Evolutionary conservation across 805 yeast species (phyloP).

Genomic region (Ogataea polymorpha): DNA sequence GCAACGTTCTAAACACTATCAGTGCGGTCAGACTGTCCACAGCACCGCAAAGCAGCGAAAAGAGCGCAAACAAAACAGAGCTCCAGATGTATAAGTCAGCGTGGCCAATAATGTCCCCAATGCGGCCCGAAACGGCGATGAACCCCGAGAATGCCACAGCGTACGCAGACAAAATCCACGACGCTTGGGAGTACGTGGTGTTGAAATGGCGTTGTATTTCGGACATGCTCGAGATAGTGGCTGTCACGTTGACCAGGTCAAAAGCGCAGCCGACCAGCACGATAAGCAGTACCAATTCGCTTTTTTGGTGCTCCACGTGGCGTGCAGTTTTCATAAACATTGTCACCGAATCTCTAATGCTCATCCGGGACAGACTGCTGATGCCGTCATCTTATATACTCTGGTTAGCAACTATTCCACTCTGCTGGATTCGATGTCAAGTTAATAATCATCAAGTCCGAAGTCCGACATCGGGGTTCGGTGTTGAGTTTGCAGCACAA

Average conservation of each 20-base stretch:
- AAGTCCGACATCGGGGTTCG: neutral
- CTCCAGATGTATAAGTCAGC: slow-evolving; percentile 28
- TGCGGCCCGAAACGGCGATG: slow-evolving; percentile 39
- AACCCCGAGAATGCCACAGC: slow-evolving; percentile 43
- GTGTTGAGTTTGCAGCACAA: neutral
- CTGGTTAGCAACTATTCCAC: too few relatives aligned
- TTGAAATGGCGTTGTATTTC: slow-evolving; percentile 36
- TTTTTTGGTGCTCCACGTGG: slow-evolving; percentile 4
- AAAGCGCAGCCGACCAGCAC: slow-evolving; percentile 15
- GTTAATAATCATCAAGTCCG: neutral
- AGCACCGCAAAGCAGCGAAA: slow-evolving; percentile 35
- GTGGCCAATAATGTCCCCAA: slow-evolving; percentile 42
- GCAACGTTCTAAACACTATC: slow-evolving; percentile 42
- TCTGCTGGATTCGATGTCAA: neutral
- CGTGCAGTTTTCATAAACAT: neutral
- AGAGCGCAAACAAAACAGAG: slow-evolving; percentile 14
- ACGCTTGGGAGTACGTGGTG: slow-evolving; percentile 34
- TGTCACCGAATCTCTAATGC: neutral
- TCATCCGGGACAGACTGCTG: neutral
- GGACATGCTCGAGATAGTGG: slow-evolving; percentile 20
- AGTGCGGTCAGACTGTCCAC: slow-evolving; percentile 34
- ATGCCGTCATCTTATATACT: neutral
- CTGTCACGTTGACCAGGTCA: slow-evolving; percentile 28
- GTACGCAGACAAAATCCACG: slow-evolving; percentile 43
- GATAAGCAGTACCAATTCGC: slow-evolving; percentile 12